Base-by-base conservation (phyloP, 1,284 basidiomycete species). In the Leccinum holopus region DNA sequence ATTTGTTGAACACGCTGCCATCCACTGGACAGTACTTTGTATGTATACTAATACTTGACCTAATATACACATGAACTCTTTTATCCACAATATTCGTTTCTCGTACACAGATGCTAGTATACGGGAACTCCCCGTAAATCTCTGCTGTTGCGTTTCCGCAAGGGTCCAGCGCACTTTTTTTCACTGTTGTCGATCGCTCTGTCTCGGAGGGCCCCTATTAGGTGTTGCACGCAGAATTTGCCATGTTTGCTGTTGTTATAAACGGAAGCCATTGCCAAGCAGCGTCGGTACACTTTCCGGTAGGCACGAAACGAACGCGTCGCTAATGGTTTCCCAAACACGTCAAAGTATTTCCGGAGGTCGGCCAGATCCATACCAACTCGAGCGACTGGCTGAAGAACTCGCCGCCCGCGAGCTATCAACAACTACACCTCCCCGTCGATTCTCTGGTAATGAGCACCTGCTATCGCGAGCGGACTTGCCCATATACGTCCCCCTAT, bases 401-500 rank as follows among this genome's bases (percentile, higher is more conserved):
- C 84, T 91, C 21, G 87, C 76, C 28, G 77, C 69, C 14, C 83
- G 89, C 55, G 88, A 91, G 70, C 72, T 75, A 1, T 69, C 71
- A 4, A 10, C 28, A 10, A 66, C 66, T 28, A 52, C 64, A 9
- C 64, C 63, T 35, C 11, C 51, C 12, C 33, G 57, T 37, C 64
- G 35, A 60, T 30, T 41, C 25, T 61, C 59, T 57, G 59, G 55
- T 33, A 59, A 41, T 55, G 69, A 66, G 5, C 61, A 66, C 49
- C 49, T 56, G 12, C 57, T 56, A 52, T 14, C 47, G 67, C 62
- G 65, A 67, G 39, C 71, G 69, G 84, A 88, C 68, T 81, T 97
- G 16, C 94, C 94, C 7, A 81, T 86, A 59, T 86, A 89, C 70
- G 77, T 86, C 9, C 92, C 94, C 35, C 82, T 97, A 54, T 90